Base-by-base conservation (phyloP, 1,284 basidiomycete species). In the Apiotrichum veenhuisii region DNA sequence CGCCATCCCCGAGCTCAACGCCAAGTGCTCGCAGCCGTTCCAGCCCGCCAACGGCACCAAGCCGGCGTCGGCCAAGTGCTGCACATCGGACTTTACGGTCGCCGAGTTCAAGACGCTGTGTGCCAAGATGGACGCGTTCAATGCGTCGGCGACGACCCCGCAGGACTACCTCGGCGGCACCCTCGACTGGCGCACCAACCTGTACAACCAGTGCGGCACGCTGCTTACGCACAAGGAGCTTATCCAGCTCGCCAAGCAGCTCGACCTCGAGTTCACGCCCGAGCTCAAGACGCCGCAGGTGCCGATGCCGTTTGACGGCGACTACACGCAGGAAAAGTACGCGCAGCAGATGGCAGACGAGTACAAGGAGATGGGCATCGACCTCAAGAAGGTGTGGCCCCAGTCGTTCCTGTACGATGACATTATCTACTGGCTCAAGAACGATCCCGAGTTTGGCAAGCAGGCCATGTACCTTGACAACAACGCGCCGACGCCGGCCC, bases 31-130 rank as follows among this genome's bases (percentile, higher is more conserved):
- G 17, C 33, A 43, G 49, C 62, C 62, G 8, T 64, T 64, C 59
- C 1, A 36, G 30, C 54, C 62, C 12, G 59, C 59, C 1, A 48
- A 41, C 50, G 51, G 45, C 34, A 48, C 37, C 33, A 40, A 45
- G 1, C 15, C 55, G 2, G 62, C 62, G 4, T 47, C 7, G 12
- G 62, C 62, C 37, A 57, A 55, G 33, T 64, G 62, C 58, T 64
- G 62, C 51, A 64, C 62, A 1, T 53, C 54, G 27, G 62, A 64
- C 57, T 53, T 64, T 17, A 64, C 62, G 18, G 30, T 62, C 11
- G 62, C 38, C 41, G 62, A 64, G 46, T 50, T 59, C 57, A 54
- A 57, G 47, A 33, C 52, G 15, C 54, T 64, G 1, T 64, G 62
- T 43, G 62, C 46, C 20, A 64, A 64, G 53, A 58, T 59, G 57